phyloP scores from a whole-genome alignment of 139 green algal genomes.

The Coelastrella sp. region DNA sequence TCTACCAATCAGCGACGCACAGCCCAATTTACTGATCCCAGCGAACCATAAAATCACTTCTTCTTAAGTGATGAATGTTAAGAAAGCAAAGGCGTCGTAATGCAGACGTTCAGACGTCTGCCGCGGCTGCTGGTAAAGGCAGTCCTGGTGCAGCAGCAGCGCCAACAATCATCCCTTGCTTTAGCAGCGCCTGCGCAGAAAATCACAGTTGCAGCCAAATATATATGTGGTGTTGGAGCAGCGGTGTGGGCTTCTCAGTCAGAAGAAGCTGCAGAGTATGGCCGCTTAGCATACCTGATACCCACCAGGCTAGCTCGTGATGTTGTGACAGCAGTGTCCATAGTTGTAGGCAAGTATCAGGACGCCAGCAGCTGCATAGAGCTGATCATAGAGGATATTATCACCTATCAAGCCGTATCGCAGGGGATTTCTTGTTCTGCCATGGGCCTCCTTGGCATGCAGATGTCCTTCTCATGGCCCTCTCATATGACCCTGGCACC shows the following conservation, averaged over 20 bases:
- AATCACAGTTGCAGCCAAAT: not conserved
- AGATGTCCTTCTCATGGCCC: no score
- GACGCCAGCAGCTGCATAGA: not conserved
- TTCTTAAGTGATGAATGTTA: not conserved
- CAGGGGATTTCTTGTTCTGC: no score
- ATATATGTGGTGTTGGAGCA: conserved; percentile 36
- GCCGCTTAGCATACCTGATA: conserved; percentile 52
- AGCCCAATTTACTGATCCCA: no score
- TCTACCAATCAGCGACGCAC: no score
- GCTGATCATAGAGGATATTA: no score
- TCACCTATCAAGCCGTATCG: no score
- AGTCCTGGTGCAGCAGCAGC: not conserved
- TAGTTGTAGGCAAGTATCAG: conserved; percentile 51
- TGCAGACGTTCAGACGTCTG: not conserved
- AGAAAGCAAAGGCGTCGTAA: not conserved
- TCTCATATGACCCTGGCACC: no score
- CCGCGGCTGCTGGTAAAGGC: not conserved
- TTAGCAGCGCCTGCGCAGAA: not conserved
- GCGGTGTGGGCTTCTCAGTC: conserved; percentile 12
- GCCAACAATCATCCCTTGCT: conserved; percentile 8
- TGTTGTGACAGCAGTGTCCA: conserved; percentile 52
- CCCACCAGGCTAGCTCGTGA: conserved; percentile 55
- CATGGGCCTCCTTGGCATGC: no score
- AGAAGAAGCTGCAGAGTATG: conserved; percentile 25
- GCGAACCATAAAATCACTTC: no score